These are phyloP conservation scores for Rhodotorula glutinis DNA, from an alignment of 1,284 basidiomycete genomes.

Conservation along the genomic window DNA sequence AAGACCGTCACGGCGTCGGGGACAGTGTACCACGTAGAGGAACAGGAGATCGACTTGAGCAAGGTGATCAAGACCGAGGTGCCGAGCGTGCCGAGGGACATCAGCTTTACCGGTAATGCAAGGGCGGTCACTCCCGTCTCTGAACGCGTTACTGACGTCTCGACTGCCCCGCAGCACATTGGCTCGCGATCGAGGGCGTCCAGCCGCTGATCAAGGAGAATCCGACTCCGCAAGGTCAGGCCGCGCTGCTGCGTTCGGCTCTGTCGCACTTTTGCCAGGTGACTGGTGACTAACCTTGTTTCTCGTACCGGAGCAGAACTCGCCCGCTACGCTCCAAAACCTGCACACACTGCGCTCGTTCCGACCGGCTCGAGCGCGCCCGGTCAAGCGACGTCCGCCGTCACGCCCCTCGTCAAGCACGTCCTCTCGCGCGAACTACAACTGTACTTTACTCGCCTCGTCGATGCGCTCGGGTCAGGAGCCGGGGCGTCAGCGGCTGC, in stretches of 20 bases:
- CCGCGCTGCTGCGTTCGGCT: background rate
- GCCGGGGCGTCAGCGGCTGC: background rate
- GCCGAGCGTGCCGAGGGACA: slow-evolving; percentile 68
- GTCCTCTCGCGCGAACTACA: slow-evolving; percentile 92
- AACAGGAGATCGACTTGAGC: slow-evolving; percentile 97
- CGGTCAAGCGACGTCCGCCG: slow-evolving; percentile 46
- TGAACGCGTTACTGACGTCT: too few species aligned
- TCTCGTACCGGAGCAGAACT: slow-evolving; percentile 36
- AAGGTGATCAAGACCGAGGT: slow-evolving; percentile 79
- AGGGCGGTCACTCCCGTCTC: background rate
- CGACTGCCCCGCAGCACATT: slow-evolving; percentile 64
- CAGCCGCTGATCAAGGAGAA: slow-evolving; percentile 97
- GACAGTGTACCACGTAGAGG: slow-evolving; percentile 82
- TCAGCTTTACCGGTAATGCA: slow-evolving; percentile 60
- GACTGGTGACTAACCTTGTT: background rate
- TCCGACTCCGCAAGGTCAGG: slow-evolving; percentile 59
- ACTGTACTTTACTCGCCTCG: slow-evolving; percentile 90
- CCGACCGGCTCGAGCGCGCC: slow-evolving; percentile 46
- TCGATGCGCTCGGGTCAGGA: slow-evolving; percentile 70
- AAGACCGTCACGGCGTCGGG: slow-evolving; percentile 49
- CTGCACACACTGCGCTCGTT: slow-evolving; percentile 37
- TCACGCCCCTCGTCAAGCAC: slow-evolving; percentile 69
- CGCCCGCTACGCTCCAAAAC: slow-evolving; percentile 32
- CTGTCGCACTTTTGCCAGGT: too few species aligned
- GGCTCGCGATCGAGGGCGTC: slow-evolving; percentile 96